phyloP scores from a whole-genome alignment of 257 asterid species.

The Dorcoceras hygrometricum region DNA sequence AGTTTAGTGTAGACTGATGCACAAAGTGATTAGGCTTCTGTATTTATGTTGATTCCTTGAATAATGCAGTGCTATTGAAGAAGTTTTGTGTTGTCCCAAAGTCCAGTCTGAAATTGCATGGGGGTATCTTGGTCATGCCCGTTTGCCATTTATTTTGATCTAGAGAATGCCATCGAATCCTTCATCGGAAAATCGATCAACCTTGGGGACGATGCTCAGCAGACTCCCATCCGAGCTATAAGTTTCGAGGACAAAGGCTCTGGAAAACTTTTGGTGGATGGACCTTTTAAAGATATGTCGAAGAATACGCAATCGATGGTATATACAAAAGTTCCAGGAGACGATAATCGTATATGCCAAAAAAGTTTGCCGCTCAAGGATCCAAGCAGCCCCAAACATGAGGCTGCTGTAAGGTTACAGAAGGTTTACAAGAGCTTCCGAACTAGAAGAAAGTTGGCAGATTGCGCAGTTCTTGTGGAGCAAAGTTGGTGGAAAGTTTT shows the following conservation, averaged over 20 bases:
- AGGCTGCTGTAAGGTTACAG: slow-evolving; percentile 32
- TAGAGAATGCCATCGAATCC: slow-evolving; percentile 27
- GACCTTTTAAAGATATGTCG: slow-evolving; percentile 2
- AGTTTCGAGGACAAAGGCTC: slow-evolving; percentile 20
- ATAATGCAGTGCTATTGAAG: not conserved
- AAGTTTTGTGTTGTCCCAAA: slow-evolving; percentile 8
- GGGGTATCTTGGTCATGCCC: slow-evolving; percentile 35
- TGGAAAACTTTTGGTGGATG: slow-evolving; percentile 9
- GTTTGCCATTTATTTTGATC: slow-evolving; percentile 20
- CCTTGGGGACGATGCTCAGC: slow-evolving; percentile 23
- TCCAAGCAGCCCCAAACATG: slow-evolving; percentile 9
- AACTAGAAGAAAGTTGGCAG: slow-evolving; percentile 32
- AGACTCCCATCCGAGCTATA: slow-evolving; percentile 14
- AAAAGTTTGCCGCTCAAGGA: not conserved
- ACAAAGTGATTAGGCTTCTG: too few relatives aligned
- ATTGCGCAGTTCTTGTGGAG: slow-evolving; percentile 35
- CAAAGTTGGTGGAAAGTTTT: slow-evolving; percentile 38
- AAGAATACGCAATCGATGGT: too few relatives aligned
- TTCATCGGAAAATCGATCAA: slow-evolving; percentile 20
- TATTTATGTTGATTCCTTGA: not conserved
- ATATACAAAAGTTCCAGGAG: not conserved
- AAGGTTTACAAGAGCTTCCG: slow-evolving; percentile 35
- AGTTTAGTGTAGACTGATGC: not conserved
- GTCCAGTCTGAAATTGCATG: slow-evolving; percentile 25
- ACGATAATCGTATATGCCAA: not conserved